phyloP scores from a whole-genome alignment of 768 basidiomycete genomes.

The Tylopilus cervinicoccineus region DNA sequence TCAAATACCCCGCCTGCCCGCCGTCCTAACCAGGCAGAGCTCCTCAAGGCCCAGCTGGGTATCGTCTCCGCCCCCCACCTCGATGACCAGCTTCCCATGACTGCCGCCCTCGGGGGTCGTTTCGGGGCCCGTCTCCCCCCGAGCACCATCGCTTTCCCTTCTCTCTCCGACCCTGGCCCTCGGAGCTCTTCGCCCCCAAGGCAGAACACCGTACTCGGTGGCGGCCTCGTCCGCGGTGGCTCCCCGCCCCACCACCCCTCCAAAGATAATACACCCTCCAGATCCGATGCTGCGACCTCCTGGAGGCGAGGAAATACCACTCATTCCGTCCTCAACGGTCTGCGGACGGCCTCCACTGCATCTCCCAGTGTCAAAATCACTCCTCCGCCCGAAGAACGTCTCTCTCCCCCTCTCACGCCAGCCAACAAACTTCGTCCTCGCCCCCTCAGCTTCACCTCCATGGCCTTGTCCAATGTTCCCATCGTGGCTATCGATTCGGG shows the following conservation, averaged over 20 bases:
- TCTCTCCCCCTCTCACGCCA: conserved; percentile 42
- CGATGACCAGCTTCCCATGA: conserved; percentile 74
- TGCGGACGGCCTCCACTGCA: conserved; percentile 48
- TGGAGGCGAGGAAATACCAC: conserved; percentile 75
- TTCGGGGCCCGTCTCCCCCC: conserved; percentile 58
- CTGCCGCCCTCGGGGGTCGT: conserved; percentile 71
- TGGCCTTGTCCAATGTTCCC: conserved; percentile 43
- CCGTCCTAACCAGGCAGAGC: conserved; percentile 66
- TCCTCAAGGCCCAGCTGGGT: conserved; percentile 57
- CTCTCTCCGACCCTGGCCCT: conserved; percentile 45
- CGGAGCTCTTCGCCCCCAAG: conserved; percentile 40
- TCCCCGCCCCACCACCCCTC: conserved; percentile 38
- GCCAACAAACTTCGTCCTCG: conserved; percentile 51
- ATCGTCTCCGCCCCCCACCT: conserved; percentile 26
- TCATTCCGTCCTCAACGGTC: conserved; percentile 66
- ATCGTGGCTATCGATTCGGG: conserved; percentile 54
- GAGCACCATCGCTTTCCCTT: conserved; percentile 36
- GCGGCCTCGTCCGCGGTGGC: conserved; percentile 65
- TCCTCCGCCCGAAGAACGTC: conserved; percentile 61
- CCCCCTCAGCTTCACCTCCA: conserved; percentile 58
- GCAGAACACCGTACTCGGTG: conserved; percentile 66
- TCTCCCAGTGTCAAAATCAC: conserved; percentile 71
- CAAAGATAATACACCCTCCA: conserved; percentile 50
- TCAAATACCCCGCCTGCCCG: conserved; percentile 57
- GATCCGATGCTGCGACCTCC: conserved; percentile 73